Evolutionary conservation across 2,329 filamentous ascomycete genomes (phyloP), one percentile per base, ranked within the genome.

Genomic region (Exserohilum rostratum): DNA sequence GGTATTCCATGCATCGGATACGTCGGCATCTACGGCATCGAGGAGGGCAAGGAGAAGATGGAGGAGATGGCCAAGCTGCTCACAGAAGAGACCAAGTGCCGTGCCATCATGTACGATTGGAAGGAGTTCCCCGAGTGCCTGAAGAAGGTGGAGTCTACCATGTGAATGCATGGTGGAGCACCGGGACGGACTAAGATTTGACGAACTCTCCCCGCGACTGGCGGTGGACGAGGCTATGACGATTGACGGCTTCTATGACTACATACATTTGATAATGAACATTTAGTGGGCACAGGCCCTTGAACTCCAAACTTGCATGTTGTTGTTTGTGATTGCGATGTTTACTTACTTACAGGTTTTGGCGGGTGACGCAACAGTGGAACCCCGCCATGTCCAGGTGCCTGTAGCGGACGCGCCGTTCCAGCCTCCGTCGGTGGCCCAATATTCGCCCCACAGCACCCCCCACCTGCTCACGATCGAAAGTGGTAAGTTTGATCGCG

Each of bases 1-100:
- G 86, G 86, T 45, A 95, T 96, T 70, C 88, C 86, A 58, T 87
- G 89, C 60, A 87, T 96, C 66, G 92, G 88, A 50, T 96, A 96
- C 76, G 89, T 95, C 27, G 92, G 92, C 33, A 89, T 82, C 80
- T 62, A 74, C 66, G 72, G 72, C 53, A 70, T 74, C 48, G 72
- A 80, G 72, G 73, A 77, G 60, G 72, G 71, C 64, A 68, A 72
- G 66, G 68, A 75, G 64, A 75, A 75, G 71, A 73, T 73, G 72
- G 67, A 80, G 51, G 65, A 79, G 71, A 82, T 82, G 78, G 78
- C 76, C 64, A 78, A 80, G 76, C 70, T 78, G 40, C 73, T 82
- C 53, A 78, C 72, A 39, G 77, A 81, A 66, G 71, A 80, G 70
- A 79, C 76, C 68, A 80, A 80, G 65, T 78, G 76, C 44, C 71